These are phyloP conservation scores for Ophiosphaerella korrae DNA, from an alignment of 2,329 filamentous ascomycete species.

Conservation along the genomic window DNA sequence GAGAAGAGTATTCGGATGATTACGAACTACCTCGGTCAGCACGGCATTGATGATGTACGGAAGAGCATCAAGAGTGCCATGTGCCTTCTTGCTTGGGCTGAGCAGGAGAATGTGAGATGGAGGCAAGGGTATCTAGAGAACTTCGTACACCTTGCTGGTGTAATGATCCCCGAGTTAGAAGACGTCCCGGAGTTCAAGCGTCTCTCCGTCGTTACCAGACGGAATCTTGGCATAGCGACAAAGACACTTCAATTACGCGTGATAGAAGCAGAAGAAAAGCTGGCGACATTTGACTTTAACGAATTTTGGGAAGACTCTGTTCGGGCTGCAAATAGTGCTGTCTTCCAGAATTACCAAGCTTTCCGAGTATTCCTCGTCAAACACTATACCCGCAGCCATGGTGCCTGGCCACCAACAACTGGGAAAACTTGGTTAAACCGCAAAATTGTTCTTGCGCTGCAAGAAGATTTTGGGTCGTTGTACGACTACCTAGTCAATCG, in stretches of 20 bases:
- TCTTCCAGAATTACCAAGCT: slow-evolving; percentile 62
- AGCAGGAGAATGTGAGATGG: slow-evolving; percentile 66
- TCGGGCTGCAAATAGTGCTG: slow-evolving; percentile 47
- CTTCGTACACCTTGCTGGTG: slow-evolving; percentile 70
- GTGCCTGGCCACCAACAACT: slow-evolving; percentile 64
- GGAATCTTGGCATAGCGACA: slow-evolving; percentile 65
- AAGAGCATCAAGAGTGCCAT: slow-evolving; percentile 65
- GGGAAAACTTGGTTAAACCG: slow-evolving; percentile 63
- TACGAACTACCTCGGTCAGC: slow-evolving; percentile 63
- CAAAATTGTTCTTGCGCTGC: slow-evolving; percentile 61
- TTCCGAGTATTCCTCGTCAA: slow-evolving; percentile 65
- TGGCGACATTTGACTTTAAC: slow-evolving; percentile 64
- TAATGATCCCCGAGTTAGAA: slow-evolving; percentile 55
- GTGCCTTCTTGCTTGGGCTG: slow-evolving; percentile 68
- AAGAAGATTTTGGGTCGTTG: slow-evolving; percentile 69
- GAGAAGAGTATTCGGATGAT: slow-evolving; percentile 63
- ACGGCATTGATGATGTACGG: slow-evolving; percentile 68
- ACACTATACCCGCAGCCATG: slow-evolving; percentile 63
- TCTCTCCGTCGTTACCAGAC: slow-evolving; percentile 66
- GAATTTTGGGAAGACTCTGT: slow-evolving; percentile 61
- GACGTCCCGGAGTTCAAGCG: slow-evolving; percentile 61
- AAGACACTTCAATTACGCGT: slow-evolving; percentile 67
- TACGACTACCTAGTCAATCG: slow-evolving; percentile 75
- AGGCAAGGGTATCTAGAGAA: slow-evolving; percentile 70
- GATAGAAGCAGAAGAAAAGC: slow-evolving; percentile 65